phyloP scores from a whole-genome alignment of 2,329 filamentous ascomycete species.

The Fusarium succisae region DNA sequence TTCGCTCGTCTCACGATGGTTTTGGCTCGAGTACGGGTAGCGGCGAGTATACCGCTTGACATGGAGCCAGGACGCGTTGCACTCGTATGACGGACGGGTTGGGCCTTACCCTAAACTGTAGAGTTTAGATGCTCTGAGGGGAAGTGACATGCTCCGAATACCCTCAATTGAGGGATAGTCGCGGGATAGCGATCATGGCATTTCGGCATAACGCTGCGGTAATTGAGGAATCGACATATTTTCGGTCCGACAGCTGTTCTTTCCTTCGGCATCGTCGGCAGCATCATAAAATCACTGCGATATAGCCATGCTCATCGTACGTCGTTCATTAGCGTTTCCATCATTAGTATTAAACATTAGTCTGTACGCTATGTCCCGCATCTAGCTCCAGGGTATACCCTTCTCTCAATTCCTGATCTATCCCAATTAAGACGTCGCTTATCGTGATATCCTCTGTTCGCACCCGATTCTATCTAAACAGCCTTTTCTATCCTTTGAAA shows the following conservation, averaged over 20 bases:
- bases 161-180: neutral
- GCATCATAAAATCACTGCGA: neutral
- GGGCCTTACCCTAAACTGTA: neutral
- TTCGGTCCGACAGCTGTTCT: neutral
- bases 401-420: neutral
- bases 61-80: neutral
- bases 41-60: neutral
- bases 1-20: neutral
- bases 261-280: neutral
- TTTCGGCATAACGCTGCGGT: neutral
- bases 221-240: accelerated
- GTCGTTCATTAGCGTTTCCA: neutral
- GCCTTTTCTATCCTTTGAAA: conserved; percentile 80
- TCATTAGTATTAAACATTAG: conserved; percentile 6
- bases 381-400: neutral
- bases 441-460: conserved; percentile 69
- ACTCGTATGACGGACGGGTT: neutral
- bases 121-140: neutral
- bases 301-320: neutral
- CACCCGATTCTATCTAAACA: conserved; percentile 83
- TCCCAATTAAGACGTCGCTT: neutral
- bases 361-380: neutral
- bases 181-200: neutral
- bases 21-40: neutral
- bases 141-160: neutral